Percentiles rank a stretch among this genome's conserved stretches.
Evolutionary conservation across 306 rosid genomes (phyloP).

Genomic region (Sesbania bispinosa): DNA sequence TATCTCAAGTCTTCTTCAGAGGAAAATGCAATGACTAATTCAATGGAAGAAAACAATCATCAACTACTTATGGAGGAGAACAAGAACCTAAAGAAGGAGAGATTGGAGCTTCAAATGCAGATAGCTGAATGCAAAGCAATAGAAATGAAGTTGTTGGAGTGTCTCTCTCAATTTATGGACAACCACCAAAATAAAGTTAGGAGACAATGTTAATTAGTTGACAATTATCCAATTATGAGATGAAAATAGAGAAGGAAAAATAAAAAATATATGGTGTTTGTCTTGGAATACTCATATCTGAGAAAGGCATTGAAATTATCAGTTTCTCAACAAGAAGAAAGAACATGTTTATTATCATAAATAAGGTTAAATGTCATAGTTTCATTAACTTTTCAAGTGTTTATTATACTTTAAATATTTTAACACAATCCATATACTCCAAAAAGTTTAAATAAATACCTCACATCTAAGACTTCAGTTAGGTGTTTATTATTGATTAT

Average conservation of each 20-base stretch:
- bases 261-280: neutral
- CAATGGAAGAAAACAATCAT: constrained; percentile 31
- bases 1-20: constrained; percentile 64
- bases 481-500: no score
- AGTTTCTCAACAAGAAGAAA: no score
- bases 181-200: constrained; percentile 35
- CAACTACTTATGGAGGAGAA: constrained; percentile 62
- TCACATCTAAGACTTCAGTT: no score
- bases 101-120: constrained; percentile 55
- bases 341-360: no score
- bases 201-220: constrained; percentile 17
- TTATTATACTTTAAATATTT: no score
- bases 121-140: constrained; percentile 64
- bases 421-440: no score
- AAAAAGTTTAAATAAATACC: no score
- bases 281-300: neutral
- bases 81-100: constrained; percentile 60
- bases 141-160: constrained; percentile 57
- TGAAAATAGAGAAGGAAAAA: neutral
- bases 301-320: no score
- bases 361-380: no score
- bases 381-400: no score
- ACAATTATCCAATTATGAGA: neutral
- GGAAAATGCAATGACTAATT: constrained; percentile 23
- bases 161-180: constrained; percentile 44